phyloP scores from a whole-genome alignment of 2,329 filamentous ascomycete species.

The Aspergillus melleus region DNA sequence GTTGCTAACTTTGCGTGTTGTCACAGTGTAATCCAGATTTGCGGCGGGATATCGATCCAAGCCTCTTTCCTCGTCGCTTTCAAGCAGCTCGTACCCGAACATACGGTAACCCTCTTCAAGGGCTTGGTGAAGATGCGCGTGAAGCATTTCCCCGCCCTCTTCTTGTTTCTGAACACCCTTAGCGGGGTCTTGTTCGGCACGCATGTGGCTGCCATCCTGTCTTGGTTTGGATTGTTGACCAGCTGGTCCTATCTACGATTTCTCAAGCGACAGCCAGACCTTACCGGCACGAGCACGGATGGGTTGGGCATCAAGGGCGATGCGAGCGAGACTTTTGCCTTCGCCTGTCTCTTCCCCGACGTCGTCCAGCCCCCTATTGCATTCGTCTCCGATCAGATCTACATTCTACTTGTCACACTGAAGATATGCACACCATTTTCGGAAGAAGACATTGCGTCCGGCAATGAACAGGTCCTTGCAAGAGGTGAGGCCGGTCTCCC shows the following conservation, averaged over 20 bases:
- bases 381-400: constrained; percentile 71
- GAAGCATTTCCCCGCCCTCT: constrained; percentile 75
- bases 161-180: constrained; percentile 68
- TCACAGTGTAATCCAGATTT: constrained; percentile 73
- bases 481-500: constrained; percentile 62
- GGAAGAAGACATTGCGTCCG: constrained; percentile 72
- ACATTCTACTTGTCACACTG: constrained; percentile 71
- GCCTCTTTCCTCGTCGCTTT: constrained; percentile 94
- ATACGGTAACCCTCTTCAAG: constrained; percentile 91
- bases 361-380: constrained; percentile 76
- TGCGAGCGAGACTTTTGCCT: constrained; percentile 92
- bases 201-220: constrained; percentile 76
- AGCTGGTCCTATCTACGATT: constrained; percentile 97
- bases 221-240: constrained; percentile 76
- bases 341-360: constrained; percentile 92
- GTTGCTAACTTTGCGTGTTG: constrained; percentile 26
- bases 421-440: constrained; percentile 84
- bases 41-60: constrained; percentile 84
- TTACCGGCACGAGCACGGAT: constrained; percentile 55
- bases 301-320: constrained; percentile 72
- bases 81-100: constrained; percentile 94
- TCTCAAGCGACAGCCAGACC: constrained; percentile 69
- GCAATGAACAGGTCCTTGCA: constrained; percentile 68
- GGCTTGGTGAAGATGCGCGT: constrained; percentile 88
- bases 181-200: constrained; percentile 65